A percentile compares a stretch with the other conserved stretches of the same genome.
Evolutionary conservation across 176 grass and related monocot genomes (phyloP).

Genomic region (Musa schizocarpa): DNA sequence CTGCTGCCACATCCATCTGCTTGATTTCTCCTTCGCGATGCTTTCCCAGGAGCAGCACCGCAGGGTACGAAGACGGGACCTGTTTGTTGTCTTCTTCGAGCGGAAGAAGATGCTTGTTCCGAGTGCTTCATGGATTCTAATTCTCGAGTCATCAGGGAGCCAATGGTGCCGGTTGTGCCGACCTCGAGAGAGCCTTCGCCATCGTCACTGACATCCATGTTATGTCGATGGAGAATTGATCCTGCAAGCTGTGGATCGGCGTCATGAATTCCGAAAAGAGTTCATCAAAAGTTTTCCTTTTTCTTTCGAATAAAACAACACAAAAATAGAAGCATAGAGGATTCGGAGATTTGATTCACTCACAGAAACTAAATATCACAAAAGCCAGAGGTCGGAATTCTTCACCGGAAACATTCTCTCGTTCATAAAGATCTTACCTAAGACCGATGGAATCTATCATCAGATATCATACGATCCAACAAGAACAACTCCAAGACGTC

Average conservation of each 20-base stretch:
- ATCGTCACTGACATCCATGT: not conserved
- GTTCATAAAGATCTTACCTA: not conserved
- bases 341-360: too few relatives aligned
- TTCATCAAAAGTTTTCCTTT: too few relatives aligned
- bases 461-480: not conserved
- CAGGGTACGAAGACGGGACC: constrained; percentile 56
- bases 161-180: constrained; percentile 77
- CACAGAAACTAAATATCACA: too few relatives aligned
- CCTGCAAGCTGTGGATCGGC: too few relatives aligned
- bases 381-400: too few relatives aligned
- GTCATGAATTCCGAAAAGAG: too few relatives aligned
- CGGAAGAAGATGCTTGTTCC: constrained; percentile 27
- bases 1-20: constrained; percentile 19
- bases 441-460: not conserved
- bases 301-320: too few relatives aligned
- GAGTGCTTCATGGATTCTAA: constrained; percentile 44
- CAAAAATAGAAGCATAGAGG: too few relatives aligned
- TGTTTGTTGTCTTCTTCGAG: constrained; percentile 38
- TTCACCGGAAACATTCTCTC: too few relatives aligned
- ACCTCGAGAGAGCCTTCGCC: constrained; percentile 35
- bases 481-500: not conserved
- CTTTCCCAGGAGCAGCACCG: constrained; percentile 49
- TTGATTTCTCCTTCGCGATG: constrained; percentile 29
- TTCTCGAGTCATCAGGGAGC: constrained; percentile 72
- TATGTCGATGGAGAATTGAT: not conserved